Percentiles rank a stretch among this genome's conserved stretches.
Conservation (phyloP, 2,329 filamentous ascomycete species). For the Plenodomus lindquistii region DNA sequence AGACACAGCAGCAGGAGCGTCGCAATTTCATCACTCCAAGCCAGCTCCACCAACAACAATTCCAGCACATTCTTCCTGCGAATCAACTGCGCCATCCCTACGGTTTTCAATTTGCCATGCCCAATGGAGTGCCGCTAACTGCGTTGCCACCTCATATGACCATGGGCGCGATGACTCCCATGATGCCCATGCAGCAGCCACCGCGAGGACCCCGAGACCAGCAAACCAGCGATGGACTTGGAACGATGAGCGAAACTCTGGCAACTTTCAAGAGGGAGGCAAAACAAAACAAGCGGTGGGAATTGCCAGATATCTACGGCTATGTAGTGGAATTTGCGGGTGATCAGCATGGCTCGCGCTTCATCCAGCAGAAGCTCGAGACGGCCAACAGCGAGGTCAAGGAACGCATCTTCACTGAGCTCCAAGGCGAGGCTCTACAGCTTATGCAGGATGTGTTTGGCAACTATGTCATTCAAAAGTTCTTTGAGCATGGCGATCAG, state of each 20-base stretch:
- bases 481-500: constrained; percentile 95
- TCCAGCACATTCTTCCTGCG: constrained; percentile 41
- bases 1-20: constrained; percentile 48
- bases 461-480: constrained; percentile 97
- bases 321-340: constrained; percentile 94
- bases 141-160: constrained; percentile 37
- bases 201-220: constrained; percentile 54
- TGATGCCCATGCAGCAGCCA: constrained; percentile 44
- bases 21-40: constrained; percentile 38
- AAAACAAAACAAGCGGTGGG: constrained; percentile 75
- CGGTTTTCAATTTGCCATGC: constrained; percentile 40
- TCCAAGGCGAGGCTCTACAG: constrained; percentile 80
- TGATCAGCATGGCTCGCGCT: constrained; percentile 92
- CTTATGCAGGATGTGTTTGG: constrained; percentile 97
- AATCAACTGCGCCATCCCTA: constrained; percentile 44
- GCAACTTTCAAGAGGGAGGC: constrained; percentile 78
- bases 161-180: constrained; percentile 41
- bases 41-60: constrained; percentile 39
- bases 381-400: constrained; percentile 96
- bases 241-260: constrained; percentile 71
- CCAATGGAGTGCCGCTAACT: constrained; percentile 43
- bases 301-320: constrained; percentile 85
- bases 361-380: constrained; percentile 91
- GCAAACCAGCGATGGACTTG: constrained; percentile 57
- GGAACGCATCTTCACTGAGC: constrained; percentile 84